These are phyloP conservation scores for Tricholoma bakamatsutake DNA, from an alignment of 768 basidiomycete genomes.

Conservation along the genomic window DNA sequence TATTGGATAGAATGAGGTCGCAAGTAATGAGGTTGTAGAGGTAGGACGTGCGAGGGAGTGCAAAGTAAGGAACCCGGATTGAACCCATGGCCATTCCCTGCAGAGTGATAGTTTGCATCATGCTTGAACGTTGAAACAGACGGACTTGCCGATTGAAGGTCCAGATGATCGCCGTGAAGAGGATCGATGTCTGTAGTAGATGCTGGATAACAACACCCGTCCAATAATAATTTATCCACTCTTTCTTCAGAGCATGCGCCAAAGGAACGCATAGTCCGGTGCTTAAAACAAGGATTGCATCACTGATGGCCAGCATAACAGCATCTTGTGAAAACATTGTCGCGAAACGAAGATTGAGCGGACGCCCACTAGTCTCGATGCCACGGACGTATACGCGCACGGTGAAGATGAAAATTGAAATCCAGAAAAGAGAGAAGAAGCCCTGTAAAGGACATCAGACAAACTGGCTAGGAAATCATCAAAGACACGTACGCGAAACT, in stretches of 20 bases:
- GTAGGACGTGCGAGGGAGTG: slow-evolving; percentile 64
- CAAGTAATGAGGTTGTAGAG: background rate
- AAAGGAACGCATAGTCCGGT: slow-evolving; percentile 82
- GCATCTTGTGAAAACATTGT: slow-evolving; percentile 85
- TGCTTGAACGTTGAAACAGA: background rate
- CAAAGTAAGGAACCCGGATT: slow-evolving; percentile 83
- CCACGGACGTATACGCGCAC: slow-evolving; percentile 72
- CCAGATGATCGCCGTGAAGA: slow-evolving; percentile 79
- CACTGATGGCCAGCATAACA: slow-evolving; percentile 74
- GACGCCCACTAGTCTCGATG: slow-evolving; percentile 71
- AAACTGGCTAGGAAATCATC: background rate
- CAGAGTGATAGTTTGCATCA: background rate
- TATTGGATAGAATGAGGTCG: slow-evolving; percentile 14
- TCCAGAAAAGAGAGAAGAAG: slow-evolving; percentile 95
- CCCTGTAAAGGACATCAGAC: slow-evolving; percentile 44
- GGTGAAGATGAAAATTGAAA: slow-evolving; percentile 78
- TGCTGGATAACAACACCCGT: slow-evolving; percentile 78
- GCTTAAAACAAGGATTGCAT: slow-evolving; percentile 71
- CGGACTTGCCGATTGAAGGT: slow-evolving; percentile 71
- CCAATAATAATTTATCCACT: slow-evolving; percentile 81
- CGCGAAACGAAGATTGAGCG: slow-evolving; percentile 77
- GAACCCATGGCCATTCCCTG: slow-evolving; percentile 98
- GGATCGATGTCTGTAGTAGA: slow-evolving; percentile 62
- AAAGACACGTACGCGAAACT: slow-evolving; percentile 62
- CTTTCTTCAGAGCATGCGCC: slow-evolving; percentile 65